Evolutionary conservation across 2,329 filamentous ascomycete species (phyloP).

Genomic region (Epichloe uncinata): DNA sequence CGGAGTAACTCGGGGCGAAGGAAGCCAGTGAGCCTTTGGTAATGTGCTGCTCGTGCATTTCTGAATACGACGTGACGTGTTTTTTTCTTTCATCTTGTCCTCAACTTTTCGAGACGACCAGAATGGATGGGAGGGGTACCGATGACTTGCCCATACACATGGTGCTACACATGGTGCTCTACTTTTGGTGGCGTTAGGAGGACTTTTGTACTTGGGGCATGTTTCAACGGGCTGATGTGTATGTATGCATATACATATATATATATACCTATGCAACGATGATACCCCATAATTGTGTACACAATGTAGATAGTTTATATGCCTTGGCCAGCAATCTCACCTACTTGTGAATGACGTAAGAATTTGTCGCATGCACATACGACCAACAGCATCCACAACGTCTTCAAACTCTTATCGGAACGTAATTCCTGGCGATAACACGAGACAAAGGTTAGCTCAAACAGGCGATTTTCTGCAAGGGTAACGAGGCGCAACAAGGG

Average conservation of each 20-base stretch:
- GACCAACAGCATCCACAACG: no score
- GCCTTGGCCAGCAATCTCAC: neutral
- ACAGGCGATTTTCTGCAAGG: no score
- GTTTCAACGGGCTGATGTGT: neutral
- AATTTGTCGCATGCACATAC: no score
- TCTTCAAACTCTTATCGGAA: no score
- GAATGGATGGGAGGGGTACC: neutral
- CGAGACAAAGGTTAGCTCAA: no score
- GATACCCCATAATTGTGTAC: no score
- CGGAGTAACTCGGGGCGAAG: neutral
- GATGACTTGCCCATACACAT: neutral
- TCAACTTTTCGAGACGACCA: neutral
- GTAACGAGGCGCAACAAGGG: no score
- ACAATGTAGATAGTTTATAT: neutral
- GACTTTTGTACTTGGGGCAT: neutral
- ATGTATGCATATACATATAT: neutral
- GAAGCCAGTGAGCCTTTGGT: neutral
- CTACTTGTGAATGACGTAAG: no score
- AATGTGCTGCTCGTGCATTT: neutral
- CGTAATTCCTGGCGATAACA: no score
- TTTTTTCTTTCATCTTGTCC: no score
- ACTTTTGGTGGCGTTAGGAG: neutral
- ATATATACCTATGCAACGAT: no score
- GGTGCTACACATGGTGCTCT: neutral
- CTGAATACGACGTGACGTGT: neutral